Conservation (phyloP, 257 asterid genomes). For the Forsythia suspensa region DNA sequence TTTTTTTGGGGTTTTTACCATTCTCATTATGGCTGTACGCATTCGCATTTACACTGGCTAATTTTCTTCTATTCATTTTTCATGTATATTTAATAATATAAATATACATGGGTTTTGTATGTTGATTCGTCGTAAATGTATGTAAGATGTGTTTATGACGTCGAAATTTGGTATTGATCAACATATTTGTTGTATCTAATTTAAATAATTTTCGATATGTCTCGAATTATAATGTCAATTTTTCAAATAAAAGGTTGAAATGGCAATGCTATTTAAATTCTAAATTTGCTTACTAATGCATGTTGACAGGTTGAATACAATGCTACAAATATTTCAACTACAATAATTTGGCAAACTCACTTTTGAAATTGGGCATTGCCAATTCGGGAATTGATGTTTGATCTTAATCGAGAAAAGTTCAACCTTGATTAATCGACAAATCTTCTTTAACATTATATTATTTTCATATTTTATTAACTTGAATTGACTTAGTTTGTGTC, state of each 20-base stretch:
- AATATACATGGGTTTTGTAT: background rate
- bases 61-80: background rate
- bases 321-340: too few relatives aligned
- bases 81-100: background rate
- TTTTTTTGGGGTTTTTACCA: slow-evolving; percentile 45
- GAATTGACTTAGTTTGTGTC: too few relatives aligned
- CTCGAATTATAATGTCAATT: background rate
- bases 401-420: background rate
- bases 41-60: slow-evolving; percentile 38
- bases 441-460: too few relatives aligned
- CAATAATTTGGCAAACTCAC: too few relatives aligned
- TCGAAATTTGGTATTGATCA: background rate
- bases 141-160: background rate
- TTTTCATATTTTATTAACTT: too few relatives aligned
- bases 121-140: background rate
- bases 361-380: too few relatives aligned
- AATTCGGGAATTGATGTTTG: too few relatives aligned
- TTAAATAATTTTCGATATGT: background rate
- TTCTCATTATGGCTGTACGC: slow-evolving; percentile 51
- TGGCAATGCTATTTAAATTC: too few relatives aligned
- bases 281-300: too few relatives aligned
- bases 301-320: too few relatives aligned
- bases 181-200: background rate
- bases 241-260: too few relatives aligned
- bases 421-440: background rate